Percentiles rank a stretch among this genome's conserved stretches.
These are phyloP conservation scores for Funneliformis caledonium DNA, from an alignment of 371 early-diverging fungal species.

Conservation along the genomic window DNA sequence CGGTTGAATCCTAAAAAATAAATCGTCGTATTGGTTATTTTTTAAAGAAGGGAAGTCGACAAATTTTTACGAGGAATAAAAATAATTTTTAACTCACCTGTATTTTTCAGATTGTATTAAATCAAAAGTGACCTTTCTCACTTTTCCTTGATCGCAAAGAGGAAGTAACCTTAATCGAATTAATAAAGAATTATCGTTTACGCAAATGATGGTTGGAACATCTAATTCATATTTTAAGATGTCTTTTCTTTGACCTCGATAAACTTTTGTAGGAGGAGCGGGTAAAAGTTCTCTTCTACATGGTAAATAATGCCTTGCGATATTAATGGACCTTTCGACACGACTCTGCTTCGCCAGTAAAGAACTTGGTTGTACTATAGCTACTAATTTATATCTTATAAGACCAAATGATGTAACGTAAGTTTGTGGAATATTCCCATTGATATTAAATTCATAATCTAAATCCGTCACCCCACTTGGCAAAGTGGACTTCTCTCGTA, in stretches of 20 bases:
- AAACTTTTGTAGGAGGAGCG: slow-evolving; percentile 40
- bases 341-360: slow-evolving; percentile 6
- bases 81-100: slow-evolving; percentile 9
- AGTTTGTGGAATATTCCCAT: slow-evolving; percentile 32
- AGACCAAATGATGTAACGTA: slow-evolving; percentile 38
- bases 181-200: slow-evolving; percentile 31
- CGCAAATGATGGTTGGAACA: slow-evolving; percentile 33
- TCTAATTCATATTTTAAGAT: slow-evolving; percentile 39
- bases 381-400: slow-evolving; percentile 35
- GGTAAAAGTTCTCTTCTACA: slow-evolving; percentile 35
- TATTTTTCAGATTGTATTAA: slow-evolving; percentile 40
- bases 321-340: slow-evolving; percentile 17
- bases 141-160: neutral
- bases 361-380: slow-evolving; percentile 38
- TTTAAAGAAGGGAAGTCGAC: neutral
- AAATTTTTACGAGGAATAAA: neutral
- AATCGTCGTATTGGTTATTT: neutral
- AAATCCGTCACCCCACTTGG: slow-evolving; percentile 35
- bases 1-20: slow-evolving; percentile 29
- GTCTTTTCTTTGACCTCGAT: slow-evolving; percentile 38
- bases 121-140: slow-evolving; percentile 27
- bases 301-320: slow-evolving; percentile 37
- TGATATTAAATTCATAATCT: slow-evolving; percentile 29
- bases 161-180: slow-evolving; percentile 37
- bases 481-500: neutral